Evolutionary conservation across 805 yeast genomes (phyloP), one percentile per base, ranked within the genome.

Genomic region (Candida broadrunensis): DNA sequence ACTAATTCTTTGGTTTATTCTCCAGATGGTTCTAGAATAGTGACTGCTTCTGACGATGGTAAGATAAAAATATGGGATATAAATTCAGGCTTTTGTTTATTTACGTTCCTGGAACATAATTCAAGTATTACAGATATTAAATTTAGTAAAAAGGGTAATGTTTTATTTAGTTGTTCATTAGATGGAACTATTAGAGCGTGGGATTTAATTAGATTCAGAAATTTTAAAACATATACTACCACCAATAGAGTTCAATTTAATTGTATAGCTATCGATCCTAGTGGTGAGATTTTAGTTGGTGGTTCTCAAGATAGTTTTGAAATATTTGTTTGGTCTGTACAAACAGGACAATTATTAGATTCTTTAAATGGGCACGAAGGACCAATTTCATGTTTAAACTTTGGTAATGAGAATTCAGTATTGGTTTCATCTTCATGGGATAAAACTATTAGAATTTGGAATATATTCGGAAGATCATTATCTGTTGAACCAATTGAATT

Each of bases 181-280:
- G 99, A 93, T 67, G 99, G 99, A 44, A 93, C 99, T 0, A 89
- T 93, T 8, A 77, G 97, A 52, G 99, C 99, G 0, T 93, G 96
- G 96, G 99, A 93, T 71, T 70, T 93, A 47, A 76, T 90, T 27
- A 75, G 99, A 52, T 93, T 85, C 61, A 80, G 99, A 60, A 93
- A 93, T 58, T 93, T 93, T 71, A 77, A 98, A 52, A 88, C 96
- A 0, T 90, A 91, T 59, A 89, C 98, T 0, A 89, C 98, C 0
- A 81, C 96, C 3, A 83, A 83, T 49, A 75, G 98, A 52, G 71
- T 90, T 20, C 97, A 89, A 57, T 93, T 91, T 63, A 83, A 81
- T 38, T 79, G 88, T 39, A 66, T 93, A 45, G 98, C 98, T 0
- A 96, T 89, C 33, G 99, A 93, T 61, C 96, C 98, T 21, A 85